Base-by-base conservation (phyloP, 164 flowering plant genomes). In the Stephania japonica region DNA sequence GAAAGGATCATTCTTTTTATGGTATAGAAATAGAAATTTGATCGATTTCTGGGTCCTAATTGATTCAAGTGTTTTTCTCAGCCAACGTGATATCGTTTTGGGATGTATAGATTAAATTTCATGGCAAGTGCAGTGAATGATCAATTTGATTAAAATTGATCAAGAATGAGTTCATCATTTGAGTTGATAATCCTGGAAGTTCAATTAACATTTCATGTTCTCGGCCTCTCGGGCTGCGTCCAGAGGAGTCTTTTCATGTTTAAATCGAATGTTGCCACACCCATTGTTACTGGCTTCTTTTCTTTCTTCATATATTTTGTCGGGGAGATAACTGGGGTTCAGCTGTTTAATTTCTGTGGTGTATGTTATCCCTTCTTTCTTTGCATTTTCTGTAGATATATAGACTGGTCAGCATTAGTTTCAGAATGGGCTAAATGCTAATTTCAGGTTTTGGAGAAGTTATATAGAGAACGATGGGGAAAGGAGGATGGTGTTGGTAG, bases 401-500 rank as follows among this genome's bases (percentile, higher is more conserved):
- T 38, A 9, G 4, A 19, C 7, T 42, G 21, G 23, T 2, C 8
- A 19, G 50, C 16, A n/a, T 21, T 38, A n/a, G 24, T 18, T 61
- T 1, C 11, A 21, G n/a, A n/a, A 32, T 32, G n/a, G 21, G 53
- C n/a, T 61, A 24, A 23, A 56, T 68, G 26, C n/a, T 61, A 24
- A 23, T 83, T 74, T 63, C 78, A 95, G 99, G 86, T 95, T 69
- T 74, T 96, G 65, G 99, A 96, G 82, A 91, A 90, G 78, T 82
- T 96, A 63, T 87, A 93, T 67, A 88, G 81, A 69, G 88, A 81
- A 79, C 84, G 93, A 78, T 96, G 98, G 97, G 87, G 89, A 25
- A 87, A 90, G 9, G 88, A 93, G 77, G 90, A 84, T 78, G 99
- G 99, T 16, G 97, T 96, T 19, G 99, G 99, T 16, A 76, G 97